Evolutionary conservation across 139 green algal species (phyloP).

Genomic region (Tetraselmis striata): DNA sequence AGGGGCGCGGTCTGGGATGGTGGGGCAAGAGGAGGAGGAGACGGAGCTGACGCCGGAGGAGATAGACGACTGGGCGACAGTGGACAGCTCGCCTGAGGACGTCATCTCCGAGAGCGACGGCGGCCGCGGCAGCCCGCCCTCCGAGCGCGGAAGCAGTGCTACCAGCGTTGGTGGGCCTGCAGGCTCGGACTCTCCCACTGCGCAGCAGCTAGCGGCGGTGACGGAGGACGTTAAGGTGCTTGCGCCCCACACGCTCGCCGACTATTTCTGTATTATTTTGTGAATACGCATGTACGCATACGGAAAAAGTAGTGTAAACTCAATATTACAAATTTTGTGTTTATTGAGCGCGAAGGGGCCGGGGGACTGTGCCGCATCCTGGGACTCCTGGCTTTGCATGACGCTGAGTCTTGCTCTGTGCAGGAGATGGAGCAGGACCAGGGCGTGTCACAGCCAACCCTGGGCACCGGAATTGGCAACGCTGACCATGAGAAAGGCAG

Average conservation of each 20-base stretch:
- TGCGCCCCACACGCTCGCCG: neutral
- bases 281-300: too few relatives aligned
- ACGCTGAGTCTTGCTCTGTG: too few relatives aligned
- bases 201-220: neutral
- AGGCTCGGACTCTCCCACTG: neutral
- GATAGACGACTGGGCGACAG: neutral
- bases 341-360: neutral
- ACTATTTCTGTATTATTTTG: too few relatives aligned
- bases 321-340: neutral
- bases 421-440: too few relatives aligned
- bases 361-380: too few relatives aligned
- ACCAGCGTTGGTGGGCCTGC: neutral
- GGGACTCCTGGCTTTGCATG: too few relatives aligned
- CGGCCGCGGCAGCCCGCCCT: neutral
- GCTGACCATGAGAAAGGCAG: neutral
- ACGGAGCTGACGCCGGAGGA: neutral
- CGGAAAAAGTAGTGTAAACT: too few relatives aligned
- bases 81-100: neutral
- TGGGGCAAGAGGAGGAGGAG: neutral
- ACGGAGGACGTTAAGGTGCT: neutral
- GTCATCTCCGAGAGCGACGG: neutral
- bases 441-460: too few relatives aligned
- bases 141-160: neutral
- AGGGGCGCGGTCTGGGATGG: too few relatives aligned
- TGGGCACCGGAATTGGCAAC: too few relatives aligned